Evolutionary conservation across 805 yeast genomes (phyloP).

Genomic region (Pichia sporocuriosa): DNA sequence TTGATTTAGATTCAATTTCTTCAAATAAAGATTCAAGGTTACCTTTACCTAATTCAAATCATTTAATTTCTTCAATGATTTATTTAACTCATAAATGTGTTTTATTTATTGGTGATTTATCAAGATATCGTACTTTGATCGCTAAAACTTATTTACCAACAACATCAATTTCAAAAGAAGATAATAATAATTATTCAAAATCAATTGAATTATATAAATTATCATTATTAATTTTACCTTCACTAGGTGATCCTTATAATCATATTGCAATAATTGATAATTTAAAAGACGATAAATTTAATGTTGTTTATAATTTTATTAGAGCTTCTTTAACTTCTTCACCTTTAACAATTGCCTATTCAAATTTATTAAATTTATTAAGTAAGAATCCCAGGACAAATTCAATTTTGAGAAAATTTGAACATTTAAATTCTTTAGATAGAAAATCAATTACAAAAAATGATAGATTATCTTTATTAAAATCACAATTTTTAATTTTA

Average conservation of each 20-base stretch:
- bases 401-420: slow-evolving; percentile 24
- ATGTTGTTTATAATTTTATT: slow-evolving; percentile 46
- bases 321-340: slow-evolving; percentile 51
- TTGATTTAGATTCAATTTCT: slow-evolving; percentile 8
- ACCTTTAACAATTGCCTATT: slow-evolving; percentile 40
- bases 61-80: slow-evolving; percentile 23
- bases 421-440: slow-evolving; percentile 20
- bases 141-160: slow-evolving; percentile 37
- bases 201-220: slow-evolving; percentile 42
- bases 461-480: slow-evolving; percentile 28
- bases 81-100: slow-evolving; percentile 43
- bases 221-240: slow-evolving; percentile 54
- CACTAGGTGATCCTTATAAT: slow-evolving; percentile 61
- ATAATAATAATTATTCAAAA: slow-evolving; percentile 37
- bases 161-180: slow-evolving; percentile 29
- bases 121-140: slow-evolving; percentile 47
- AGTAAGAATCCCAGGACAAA: slow-evolving; percentile 31
- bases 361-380: slow-evolving; percentile 35
- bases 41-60: slow-evolving; percentile 11
- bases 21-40: background rate
- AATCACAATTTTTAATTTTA: slow-evolving; percentile 27
- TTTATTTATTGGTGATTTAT: slow-evolving; percentile 50
- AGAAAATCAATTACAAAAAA: slow-evolving; percentile 28
- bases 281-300: slow-evolving; percentile 40
- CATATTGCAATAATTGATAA: slow-evolving; percentile 52